Conservation (phyloP, 495 filamentous ascomycete species). For the Neurospora terricola region DNA sequence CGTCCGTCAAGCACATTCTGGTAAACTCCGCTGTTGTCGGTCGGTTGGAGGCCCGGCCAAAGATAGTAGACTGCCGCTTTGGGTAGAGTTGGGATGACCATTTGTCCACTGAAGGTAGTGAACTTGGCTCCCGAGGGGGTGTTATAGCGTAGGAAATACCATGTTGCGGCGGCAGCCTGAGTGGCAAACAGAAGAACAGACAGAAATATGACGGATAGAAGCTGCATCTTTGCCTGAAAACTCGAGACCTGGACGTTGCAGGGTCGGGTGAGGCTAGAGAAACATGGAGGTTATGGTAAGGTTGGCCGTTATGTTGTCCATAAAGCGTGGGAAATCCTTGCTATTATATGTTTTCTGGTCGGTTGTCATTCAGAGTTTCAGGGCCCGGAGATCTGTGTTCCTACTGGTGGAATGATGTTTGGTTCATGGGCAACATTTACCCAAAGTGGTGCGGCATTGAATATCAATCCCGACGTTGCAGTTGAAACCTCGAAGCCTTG, state of each 20-base stretch:
- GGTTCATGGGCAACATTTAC: neutral
- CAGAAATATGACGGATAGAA: neutral
- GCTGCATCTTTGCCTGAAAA: neutral
- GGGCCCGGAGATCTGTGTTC: neutral
- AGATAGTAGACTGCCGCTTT: constrained; percentile 31
- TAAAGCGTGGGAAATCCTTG: neutral
- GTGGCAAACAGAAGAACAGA: constrained; percentile 13
- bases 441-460: neutral
- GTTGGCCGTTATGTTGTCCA: neutral
- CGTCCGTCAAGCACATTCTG: constrained; percentile 34
- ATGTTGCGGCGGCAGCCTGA: constrained; percentile 17
- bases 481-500: neutral
- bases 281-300: neutral
- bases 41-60: constrained; percentile 34
- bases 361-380: neutral
- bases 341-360: neutral
- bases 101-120: constrained; percentile 28
- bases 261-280: neutral
- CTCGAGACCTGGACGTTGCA: neutral
- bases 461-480: neutral
- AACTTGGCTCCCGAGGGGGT: constrained; percentile 23
- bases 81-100: constrained; percentile 27
- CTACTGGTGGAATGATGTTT: neutral
- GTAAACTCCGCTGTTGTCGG: constrained; percentile 31
- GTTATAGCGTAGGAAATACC: constrained; percentile 29